Evolutionary conservation across 495 filamentous ascomycete genomes (phyloP), one percentile per base, ranked within the genome.

Genomic region (Darksidea phi): DNA sequence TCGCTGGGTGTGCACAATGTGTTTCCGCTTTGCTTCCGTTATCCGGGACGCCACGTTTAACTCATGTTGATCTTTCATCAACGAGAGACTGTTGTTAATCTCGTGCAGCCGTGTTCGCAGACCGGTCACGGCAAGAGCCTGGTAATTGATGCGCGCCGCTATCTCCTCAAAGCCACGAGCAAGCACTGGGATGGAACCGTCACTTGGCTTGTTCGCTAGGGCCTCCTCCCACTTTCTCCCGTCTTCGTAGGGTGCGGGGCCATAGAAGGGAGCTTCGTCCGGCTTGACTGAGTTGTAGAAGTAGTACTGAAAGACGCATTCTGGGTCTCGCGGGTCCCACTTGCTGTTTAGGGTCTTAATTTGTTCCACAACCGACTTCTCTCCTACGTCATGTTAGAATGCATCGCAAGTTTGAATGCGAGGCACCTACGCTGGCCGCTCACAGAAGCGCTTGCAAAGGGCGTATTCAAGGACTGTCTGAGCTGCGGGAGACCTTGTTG

Each of bases 181-280:
- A 5, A 86, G 73, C 2, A 91, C 88, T 11, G 89, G 90, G 36
- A 95, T 86, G 66, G 83, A 88, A 62, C 86, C 88, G 2, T 87
- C 78, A 45, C 78, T 85, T 6, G 94, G 93, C 69, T 93, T 89
- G 61, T 90, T 84, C 60, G 85, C 81, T 54, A 96, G 80, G 10
- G 94, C 94, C 67, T 96, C 91, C 65, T 99, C 94, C 92, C 92
- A 99, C 71, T 88, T 91, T 34, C 82, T 80, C 23, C 86, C 82
- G 73, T 95, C 86, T 65, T 97, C 94, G 57, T 83, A 77, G 15
- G 86, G 77, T 1, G 81, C 79, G 6, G 92, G 91, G 61, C 86
- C 83, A 74, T 88, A 97, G 75, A 89, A 93, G 2, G 90, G 89
- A 7, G 88, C 87, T 52, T 82, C 77, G 18, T 88, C 84, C 64